Evolutionary conservation across 2,329 filamentous ascomycete genomes (phyloP).

Genomic region (Penicillium sp.): DNA sequence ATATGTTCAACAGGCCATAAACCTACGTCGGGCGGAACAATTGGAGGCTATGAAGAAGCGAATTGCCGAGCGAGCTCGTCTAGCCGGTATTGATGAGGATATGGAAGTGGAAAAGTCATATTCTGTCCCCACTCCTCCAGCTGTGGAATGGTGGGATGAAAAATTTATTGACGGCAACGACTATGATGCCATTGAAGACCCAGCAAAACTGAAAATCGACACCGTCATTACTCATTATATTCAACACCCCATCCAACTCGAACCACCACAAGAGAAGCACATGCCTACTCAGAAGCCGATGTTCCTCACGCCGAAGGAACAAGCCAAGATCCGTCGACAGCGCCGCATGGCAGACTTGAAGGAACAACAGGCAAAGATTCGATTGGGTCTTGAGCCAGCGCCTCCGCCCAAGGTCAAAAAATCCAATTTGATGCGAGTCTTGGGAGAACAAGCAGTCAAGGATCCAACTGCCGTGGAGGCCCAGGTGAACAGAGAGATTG

Average conservation of each 20-base stretch:
- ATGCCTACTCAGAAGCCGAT: conserved; percentile 79
- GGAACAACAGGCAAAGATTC: conserved; percentile 94
- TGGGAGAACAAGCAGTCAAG: conserved; percentile 89
- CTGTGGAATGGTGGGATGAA: conserved; percentile 98
- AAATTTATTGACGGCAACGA: conserved; percentile 72
- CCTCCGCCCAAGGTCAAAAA: conserved; percentile 96
- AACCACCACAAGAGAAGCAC: conserved; percentile 87
- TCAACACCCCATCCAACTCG: conserved; percentile 86
- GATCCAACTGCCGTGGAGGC: conserved; percentile 97
- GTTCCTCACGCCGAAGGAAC: conserved; percentile 87
- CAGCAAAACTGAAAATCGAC: conserved; percentile 68
- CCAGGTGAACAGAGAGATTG: conserved; percentile 88
- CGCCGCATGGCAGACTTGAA: conserved; percentile 90
- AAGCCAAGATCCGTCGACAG: conserved; percentile 85
- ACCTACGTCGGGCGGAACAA: conserved; percentile 79
- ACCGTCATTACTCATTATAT: conserved; percentile 83
- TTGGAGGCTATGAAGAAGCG: conserved; percentile 93
- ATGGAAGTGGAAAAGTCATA: conserved; percentile 86
- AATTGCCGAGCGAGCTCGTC: conserved; percentile 82
- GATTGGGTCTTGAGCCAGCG: conserved; percentile 83
- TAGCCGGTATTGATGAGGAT: conserved; percentile 92
- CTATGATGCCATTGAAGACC: conserved; percentile 69
- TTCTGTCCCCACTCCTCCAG: conserved; percentile 77
- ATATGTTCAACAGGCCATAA: conserved; percentile 92
- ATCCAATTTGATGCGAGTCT: conserved; percentile 93